phyloP scores from a whole-genome alignment of 257 asterid species.

The Linderniella brevidens region DNA sequence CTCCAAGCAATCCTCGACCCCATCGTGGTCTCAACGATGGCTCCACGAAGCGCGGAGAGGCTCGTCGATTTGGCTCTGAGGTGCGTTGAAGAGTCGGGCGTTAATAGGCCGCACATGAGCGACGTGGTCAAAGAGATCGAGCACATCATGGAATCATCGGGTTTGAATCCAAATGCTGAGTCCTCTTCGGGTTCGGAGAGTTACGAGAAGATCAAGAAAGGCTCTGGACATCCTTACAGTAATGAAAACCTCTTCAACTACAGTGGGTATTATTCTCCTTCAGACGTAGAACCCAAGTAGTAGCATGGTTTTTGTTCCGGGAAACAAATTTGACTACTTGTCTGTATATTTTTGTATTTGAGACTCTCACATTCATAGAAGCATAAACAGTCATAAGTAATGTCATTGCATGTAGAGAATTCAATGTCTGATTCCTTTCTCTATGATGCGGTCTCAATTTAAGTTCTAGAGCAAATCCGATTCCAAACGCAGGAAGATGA shows the following conservation, averaged over 20 bases:
- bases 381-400: too few species aligned
- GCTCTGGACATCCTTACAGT: slow-evolving; percentile 37
- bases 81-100: slow-evolving; percentile 50
- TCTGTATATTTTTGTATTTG: too few species aligned
- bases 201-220: slow-evolving; percentile 35
- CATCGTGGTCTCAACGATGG: slow-evolving; percentile 20
- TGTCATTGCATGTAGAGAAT: too few species aligned
- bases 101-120: slow-evolving; percentile 47
- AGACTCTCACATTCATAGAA: too few species aligned
- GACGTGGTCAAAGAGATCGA: slow-evolving; percentile 76
- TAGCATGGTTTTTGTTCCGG: neutral
- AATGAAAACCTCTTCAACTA: slow-evolving; percentile 45
- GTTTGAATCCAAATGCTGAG: slow-evolving; percentile 58
- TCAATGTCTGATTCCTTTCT: too few species aligned
- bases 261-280: slow-evolving; percentile 29
- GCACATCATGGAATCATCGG: slow-evolving; percentile 40
- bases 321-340: too few species aligned
- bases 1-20: slow-evolving; percentile 64
- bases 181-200: slow-evolving; percentile 65
- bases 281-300: slow-evolving; percentile 44
- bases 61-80: slow-evolving; percentile 46
- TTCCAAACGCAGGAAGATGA: too few species aligned
- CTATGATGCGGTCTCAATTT: too few species aligned
- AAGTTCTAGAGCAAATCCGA: too few species aligned
- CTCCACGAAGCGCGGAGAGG: slow-evolving; percentile 43